Base-by-base conservation (phyloP, 208 protist genomes). In the Trypanosomatidae sp. region DNA sequence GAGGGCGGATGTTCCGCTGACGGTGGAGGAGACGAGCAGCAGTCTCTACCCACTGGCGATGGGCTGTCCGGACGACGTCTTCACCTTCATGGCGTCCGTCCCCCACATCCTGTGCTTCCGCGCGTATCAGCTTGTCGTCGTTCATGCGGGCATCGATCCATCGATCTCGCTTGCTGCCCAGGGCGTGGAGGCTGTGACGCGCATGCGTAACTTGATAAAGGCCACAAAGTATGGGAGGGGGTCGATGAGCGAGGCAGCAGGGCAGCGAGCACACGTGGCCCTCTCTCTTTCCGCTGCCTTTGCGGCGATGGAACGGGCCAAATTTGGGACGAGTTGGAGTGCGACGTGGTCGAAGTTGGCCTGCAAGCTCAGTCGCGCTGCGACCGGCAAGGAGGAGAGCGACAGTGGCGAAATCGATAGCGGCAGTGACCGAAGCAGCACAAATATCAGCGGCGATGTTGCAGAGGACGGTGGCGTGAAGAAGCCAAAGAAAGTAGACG, bases 81-180 rank as follows among this genome's bases (percentile, higher is more conserved):
- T 81, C 56, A 66, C 41, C n/a, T 97, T 88, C 74, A 64, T 97
- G 56, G 44, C 19, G 12, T 25, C 53, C 8, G 56, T 91, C 15
- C 92, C 92, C 3, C 89, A 95, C 74, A 68, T 95, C 47, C 39
- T 97, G 46, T 74, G 82, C 43, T 82, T 97, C 33, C 87, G 87
- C 17, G 53, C 79, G 8, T 80, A 87, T 62, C 66, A 81, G 44
- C 49, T 89, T 9, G 62, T 94, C 43, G 80, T 95, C n/a, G 84
- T 93, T 22, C 92, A 97, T 69, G 92, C 87, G 3, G 90, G 89
- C 39, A 72, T 96, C 8, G 77, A 92, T 55, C 87, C 87, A 1
- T 76, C 79, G 3, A 36, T 80, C 15, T 10, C 79, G n/a, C 69
- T 95, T 41, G 79, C 84, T 28, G 65, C 68, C 39, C 91, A 95